These are phyloP conservation scores for Hibiscus mutabilis DNA, from an alignment of 345 rosid genomes.

Conservation along the genomic window DNA sequence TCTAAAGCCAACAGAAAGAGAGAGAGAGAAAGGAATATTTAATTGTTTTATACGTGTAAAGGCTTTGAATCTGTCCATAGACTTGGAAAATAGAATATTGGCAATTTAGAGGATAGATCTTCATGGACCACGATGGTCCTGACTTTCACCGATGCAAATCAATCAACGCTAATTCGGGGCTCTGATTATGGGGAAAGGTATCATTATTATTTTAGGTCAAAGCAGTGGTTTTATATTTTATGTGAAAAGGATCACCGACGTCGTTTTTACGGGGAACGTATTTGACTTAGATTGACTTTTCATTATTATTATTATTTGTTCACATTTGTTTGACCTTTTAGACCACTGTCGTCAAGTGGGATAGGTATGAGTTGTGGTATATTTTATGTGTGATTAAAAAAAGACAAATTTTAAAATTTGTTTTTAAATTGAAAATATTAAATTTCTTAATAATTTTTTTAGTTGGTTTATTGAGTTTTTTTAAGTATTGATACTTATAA, in stretches of 20 bases:
- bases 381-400: no score
- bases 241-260: constrained; percentile 1
- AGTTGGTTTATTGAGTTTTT: no score
- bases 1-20: not conserved
- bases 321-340: no score
- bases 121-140: not conserved
- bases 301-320: no score
- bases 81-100: not conserved
- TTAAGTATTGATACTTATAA: no score
- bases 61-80: not conserved
- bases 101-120: not conserved
- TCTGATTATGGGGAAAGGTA: not conserved
- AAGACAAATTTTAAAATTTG: no score
- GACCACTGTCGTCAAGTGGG: no score
- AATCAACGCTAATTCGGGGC: not conserved
- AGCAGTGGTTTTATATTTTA: not conserved
- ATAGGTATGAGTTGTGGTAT: no score
- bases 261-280: not conserved
- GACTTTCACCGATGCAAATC: not conserved
- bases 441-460: no score
- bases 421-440: no score
- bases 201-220: not conserved
- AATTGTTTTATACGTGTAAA: not conserved
- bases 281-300: not conserved
- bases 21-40: not conserved